Evolutionary conservation across 345 rosid species (phyloP).

Genomic region (Orychophragmus violaceus): DNA sequence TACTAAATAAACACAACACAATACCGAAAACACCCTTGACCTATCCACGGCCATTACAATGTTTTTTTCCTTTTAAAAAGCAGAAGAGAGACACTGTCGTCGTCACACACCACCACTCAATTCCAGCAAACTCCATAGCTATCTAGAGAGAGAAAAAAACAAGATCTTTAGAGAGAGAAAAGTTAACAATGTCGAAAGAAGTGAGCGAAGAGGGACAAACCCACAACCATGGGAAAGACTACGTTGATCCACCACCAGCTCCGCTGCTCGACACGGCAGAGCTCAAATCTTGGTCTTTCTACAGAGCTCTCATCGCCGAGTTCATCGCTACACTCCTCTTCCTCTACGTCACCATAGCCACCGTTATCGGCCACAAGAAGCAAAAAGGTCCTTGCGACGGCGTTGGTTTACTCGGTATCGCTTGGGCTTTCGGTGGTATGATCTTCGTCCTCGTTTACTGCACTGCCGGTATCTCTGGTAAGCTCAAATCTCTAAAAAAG

Average conservation of each 20-base stretch:
- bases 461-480: slow-evolving; percentile 90
- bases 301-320: slow-evolving; percentile 95
- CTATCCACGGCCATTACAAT: slow-evolving; percentile 23
- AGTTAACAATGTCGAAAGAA: slow-evolving; percentile 59
- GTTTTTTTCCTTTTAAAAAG: slow-evolving; percentile 18
- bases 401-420: slow-evolving; percentile 84
- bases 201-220: slow-evolving; percentile 67
- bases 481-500: background rate
- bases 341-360: slow-evolving; percentile 84
- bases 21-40: slow-evolving; percentile 46
- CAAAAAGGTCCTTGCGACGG: slow-evolving; percentile 61
- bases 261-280: slow-evolving; percentile 62
- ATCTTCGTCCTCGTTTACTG: slow-evolving; percentile 50
- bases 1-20: background rate
- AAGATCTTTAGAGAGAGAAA: background rate
- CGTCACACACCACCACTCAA: background rate
- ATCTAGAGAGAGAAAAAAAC: background rate
- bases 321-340: slow-evolving; percentile 89
- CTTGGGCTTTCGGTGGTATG: slow-evolving; percentile 96
- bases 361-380: slow-evolving; percentile 74
- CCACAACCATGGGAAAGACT: slow-evolving; percentile 61
- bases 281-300: slow-evolving; percentile 74
- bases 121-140: background rate
- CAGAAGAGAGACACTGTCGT: slow-evolving; percentile 19
- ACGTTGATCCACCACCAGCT: slow-evolving; percentile 97